phyloP scores from a whole-genome alignment of 176 grass and related monocot species.

The Cenchrus americanus region DNA sequence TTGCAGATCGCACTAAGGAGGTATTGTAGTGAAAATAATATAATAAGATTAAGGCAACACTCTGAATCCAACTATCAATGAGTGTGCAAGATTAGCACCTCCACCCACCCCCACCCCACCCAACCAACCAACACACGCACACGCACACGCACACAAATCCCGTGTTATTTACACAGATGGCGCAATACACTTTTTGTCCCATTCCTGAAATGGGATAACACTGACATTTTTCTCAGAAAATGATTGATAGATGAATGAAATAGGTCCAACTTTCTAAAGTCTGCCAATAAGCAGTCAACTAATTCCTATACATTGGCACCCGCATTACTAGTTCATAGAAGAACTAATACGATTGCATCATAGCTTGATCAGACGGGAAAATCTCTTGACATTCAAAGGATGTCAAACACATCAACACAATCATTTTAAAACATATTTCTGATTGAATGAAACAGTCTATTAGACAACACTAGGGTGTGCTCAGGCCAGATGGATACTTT shows the following conservation, averaged over 20 bases:
- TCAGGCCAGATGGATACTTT: background rate
- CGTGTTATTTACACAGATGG: too few relatives aligned
- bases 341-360: background rate
- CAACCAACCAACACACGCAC: too few relatives aligned
- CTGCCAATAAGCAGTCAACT: background rate
- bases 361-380: background rate
- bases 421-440: constrained; percentile 9
- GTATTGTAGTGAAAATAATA: background rate
- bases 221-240: constrained; percentile 11
- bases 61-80: background rate
- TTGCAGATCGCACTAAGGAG: constrained; percentile 4
- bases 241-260: background rate
- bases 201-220: background rate
- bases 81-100: background rate
- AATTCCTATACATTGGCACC: background rate
- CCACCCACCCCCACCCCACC: too few relatives aligned
- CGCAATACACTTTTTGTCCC: background rate
- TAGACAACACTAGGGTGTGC: background rate
- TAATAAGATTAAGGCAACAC: background rate
- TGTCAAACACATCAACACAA: constrained; percentile 18
- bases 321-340: constrained; percentile 1
- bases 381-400: constrained; percentile 15
- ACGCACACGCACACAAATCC: too few relatives aligned
- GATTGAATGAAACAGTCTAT: constrained; percentile 10
- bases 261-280: background rate